Conservation (phyloP, 495 filamentous ascomycete genomes). For the Penicillium egyptiacum region DNA sequence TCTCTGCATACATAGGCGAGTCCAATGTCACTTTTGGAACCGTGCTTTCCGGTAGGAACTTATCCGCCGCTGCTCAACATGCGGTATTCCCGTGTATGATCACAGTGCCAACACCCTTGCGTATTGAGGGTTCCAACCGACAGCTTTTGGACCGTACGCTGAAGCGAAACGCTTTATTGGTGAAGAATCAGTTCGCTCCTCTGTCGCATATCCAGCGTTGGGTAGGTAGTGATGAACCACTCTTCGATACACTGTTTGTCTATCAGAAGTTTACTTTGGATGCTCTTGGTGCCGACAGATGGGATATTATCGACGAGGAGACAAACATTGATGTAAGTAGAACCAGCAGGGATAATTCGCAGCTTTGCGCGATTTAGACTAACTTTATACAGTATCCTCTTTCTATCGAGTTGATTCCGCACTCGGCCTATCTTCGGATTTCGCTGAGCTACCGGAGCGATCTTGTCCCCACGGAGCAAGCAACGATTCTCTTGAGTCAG, state of each 20-base stretch:
- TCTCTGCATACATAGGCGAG: constrained; percentile 73
- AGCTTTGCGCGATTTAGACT: constrained; percentile 21
- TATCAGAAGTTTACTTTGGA: constrained; percentile 61
- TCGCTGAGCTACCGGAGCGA: constrained; percentile 61
- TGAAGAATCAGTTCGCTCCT: constrained; percentile 68
- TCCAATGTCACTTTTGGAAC: constrained; percentile 65
- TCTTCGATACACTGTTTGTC: constrained; percentile 79
- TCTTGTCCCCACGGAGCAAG: constrained; percentile 63
- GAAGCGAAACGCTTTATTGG: constrained; percentile 57
- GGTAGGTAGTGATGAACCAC: constrained; percentile 55
- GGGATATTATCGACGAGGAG: constrained; percentile 54
- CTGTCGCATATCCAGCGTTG: constrained; percentile 66
- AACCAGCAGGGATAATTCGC: not conserved
- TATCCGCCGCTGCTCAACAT: constrained; percentile 49
- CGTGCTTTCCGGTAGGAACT: constrained; percentile 67
- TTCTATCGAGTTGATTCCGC: constrained; percentile 70
- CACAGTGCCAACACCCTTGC: constrained; percentile 64
- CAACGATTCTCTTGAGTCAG: constrained; percentile 37
- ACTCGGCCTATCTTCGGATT: constrained; percentile 46
- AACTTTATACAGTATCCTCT: constrained; percentile 54
- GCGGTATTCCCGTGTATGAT: constrained; percentile 71
- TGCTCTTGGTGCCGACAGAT: constrained; percentile 22
- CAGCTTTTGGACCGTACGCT: constrained; percentile 59
- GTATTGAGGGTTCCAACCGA: constrained; percentile 49
- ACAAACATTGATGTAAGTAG: constrained; percentile 55